A percentile compares a stretch with the other conserved stretches of the same genome.
Conservation (phyloP, 1,139 yeast genomes). For the Scheffersomyces cryptocercus region DNA sequence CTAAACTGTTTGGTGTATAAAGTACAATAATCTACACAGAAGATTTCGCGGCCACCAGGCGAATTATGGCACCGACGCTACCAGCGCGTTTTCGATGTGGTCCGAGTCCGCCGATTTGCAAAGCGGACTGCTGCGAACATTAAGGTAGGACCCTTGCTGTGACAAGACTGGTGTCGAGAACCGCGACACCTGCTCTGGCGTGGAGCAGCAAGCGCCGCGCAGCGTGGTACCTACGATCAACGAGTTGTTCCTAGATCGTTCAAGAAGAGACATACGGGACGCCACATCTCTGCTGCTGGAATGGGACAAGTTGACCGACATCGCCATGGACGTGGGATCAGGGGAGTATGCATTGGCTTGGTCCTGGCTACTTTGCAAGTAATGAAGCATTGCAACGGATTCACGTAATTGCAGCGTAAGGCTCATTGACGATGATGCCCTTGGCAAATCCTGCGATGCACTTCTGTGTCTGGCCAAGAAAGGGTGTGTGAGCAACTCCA, state of each 20-base stretch:
- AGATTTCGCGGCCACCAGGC: no score
- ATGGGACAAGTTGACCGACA: no score
- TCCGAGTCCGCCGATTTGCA: no score
- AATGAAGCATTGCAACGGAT: background rate
- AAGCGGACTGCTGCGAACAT: no score
- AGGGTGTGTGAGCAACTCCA: constrained; percentile 50
- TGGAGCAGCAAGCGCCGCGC: constrained; percentile 30
- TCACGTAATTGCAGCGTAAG: background rate
- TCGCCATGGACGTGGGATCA: no score
- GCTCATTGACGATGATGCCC: background rate
- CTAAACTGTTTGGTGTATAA: no score
- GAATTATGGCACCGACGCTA: no score
- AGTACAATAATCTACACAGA: no score
- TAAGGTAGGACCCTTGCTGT: background rate
- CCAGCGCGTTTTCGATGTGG: no score
- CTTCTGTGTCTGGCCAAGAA: constrained; percentile 28
- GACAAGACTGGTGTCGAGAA: constrained; percentile 27
- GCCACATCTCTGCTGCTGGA: background rate
- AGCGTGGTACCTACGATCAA: constrained; percentile 20
- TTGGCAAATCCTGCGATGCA: background rate
- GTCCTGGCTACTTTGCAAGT: background rate
- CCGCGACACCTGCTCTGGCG: constrained; percentile 31
- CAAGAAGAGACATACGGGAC: constrained; percentile 9
- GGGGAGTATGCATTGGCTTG: no score
- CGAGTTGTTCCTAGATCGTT: constrained; percentile 14